Conservation (phyloP, 75 land plant genomes). For the Selaginella moellendorffii region DNA sequence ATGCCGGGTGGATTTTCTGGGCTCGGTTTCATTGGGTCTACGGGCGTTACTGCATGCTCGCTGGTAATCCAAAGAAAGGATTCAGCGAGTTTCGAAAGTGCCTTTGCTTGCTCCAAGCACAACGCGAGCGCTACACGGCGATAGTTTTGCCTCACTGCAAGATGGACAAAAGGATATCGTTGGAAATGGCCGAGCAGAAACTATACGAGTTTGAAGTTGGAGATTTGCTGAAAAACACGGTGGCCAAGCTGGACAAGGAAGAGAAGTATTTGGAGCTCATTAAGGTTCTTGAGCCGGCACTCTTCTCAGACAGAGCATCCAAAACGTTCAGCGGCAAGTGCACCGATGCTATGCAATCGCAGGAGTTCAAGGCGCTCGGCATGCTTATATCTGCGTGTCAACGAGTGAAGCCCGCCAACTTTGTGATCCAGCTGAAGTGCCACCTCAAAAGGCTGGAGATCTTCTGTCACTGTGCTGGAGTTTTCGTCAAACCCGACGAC, state of each 20-base stretch:
- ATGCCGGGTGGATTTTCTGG: slow-evolving; percentile 66
- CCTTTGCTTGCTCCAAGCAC: slow-evolving; percentile 32
- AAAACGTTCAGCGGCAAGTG: background rate
- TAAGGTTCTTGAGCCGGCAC: slow-evolving; percentile 45
- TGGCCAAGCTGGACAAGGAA: slow-evolving; percentile 45
- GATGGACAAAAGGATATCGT: slow-evolving; percentile 35
- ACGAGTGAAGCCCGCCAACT: slow-evolving; percentile 32
- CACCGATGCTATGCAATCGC: background rate
- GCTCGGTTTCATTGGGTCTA: slow-evolving; percentile 75
- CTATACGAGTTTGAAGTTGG: slow-evolving; percentile 57
- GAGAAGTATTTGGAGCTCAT: slow-evolving; percentile 50
- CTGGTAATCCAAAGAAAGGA: slow-evolving; percentile 57
- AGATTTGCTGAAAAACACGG: slow-evolving; percentile 33
- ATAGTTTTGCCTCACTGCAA: slow-evolving; percentile 60
- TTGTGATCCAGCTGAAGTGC: slow-evolving; percentile 39
- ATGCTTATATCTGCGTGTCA: slow-evolving; percentile 61
- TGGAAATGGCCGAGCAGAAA: slow-evolving; percentile 48
- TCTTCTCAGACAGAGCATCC: slow-evolving; percentile 33
- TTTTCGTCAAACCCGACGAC: slow-evolving; percentile 16
- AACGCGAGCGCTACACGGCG: slow-evolving; percentile 11
- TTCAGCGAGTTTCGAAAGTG: slow-evolving; percentile 44
- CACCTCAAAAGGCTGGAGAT: slow-evolving; percentile 53
- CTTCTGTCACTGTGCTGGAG: slow-evolving; percentile 43
- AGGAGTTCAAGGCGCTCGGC: slow-evolving; percentile 46
- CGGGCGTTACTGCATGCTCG: slow-evolving; percentile 43